Evolutionary conservation across 192 early-diverging fungal genomes (phyloP).

Genomic region (Backusella westeae): DNA sequence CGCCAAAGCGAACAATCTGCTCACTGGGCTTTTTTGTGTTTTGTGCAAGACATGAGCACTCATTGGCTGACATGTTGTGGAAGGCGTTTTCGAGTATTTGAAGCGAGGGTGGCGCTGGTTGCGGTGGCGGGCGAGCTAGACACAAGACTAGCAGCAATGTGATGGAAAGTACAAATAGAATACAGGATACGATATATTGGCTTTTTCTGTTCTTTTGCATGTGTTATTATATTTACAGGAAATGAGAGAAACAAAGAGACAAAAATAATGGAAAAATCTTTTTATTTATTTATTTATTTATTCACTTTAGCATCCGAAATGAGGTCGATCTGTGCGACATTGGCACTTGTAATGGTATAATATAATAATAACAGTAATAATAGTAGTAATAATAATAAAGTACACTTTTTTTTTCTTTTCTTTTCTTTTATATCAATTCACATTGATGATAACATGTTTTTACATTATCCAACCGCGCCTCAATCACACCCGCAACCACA

Average conservation of each 20-base stretch:
- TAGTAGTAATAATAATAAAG: not conserved
- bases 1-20: not conserved
- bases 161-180: not conserved
- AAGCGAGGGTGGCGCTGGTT: not conserved
- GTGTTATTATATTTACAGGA: not conserved
- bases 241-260: not conserved
- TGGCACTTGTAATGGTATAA: too few relatives aligned
- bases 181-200: not conserved
- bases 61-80: not conserved
- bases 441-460: slow-evolving; percentile 6
- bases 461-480: not conserved
- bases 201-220: not conserved
- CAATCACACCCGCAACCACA: not conserved
- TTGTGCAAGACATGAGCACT: not conserved
- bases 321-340: too few relatives aligned
- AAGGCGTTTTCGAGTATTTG: not conserved
- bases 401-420: not conserved
- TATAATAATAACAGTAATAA: not conserved
- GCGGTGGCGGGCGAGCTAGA: not conserved
- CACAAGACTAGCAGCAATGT: not conserved
- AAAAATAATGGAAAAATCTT: not conserved
- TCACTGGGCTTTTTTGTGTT: not conserved
- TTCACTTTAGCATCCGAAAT: not conserved
- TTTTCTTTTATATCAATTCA: slow-evolving; percentile 1
- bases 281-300: not conserved